These are phyloP conservation scores for Panaeolus papilionaceus DNA, from an alignment of 768 basidiomycete species.

Conservation along the genomic window DNA sequence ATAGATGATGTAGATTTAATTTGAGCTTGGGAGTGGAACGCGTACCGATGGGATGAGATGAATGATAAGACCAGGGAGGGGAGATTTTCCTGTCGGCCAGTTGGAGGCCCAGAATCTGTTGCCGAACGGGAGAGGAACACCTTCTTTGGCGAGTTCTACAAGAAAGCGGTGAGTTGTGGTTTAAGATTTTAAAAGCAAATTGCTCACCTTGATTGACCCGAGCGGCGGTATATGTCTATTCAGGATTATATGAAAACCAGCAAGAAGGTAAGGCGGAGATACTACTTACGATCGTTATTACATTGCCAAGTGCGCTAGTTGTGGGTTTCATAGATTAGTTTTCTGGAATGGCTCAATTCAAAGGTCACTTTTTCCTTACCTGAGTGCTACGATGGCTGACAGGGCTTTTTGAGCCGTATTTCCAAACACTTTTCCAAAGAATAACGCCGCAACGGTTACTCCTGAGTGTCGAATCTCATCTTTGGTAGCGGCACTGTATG, in stretches of 20 bases:
- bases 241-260: background rate
- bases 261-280: too few species aligned
- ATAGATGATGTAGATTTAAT: background rate
- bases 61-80: conserved; percentile 60
- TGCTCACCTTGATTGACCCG: conserved; percentile 56
- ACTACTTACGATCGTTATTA: conserved; percentile 31
- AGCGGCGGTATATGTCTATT: conserved; percentile 55
- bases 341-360: too few species aligned
- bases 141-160: conserved; percentile 65
- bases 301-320: conserved; percentile 32
- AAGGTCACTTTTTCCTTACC: conserved; percentile 36
- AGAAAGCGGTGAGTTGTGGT: background rate
- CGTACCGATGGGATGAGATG: conserved; percentile 59
- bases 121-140: conserved; percentile 64
- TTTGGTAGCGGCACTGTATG: conserved; percentile 47
- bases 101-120: conserved; percentile 68
- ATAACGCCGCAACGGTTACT: conserved; percentile 64
- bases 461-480: conserved; percentile 53
- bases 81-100: conserved; percentile 64
- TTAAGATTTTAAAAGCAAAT: too few species aligned
- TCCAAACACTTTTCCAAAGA: conserved; percentile 67
- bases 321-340: background rate
- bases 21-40: background rate
- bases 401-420: conserved; percentile 55
- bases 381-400: conserved; percentile 63